Base-by-base conservation (phyloP, 75 land plant genomes). In the Selaginella moellendorffii region DNA sequence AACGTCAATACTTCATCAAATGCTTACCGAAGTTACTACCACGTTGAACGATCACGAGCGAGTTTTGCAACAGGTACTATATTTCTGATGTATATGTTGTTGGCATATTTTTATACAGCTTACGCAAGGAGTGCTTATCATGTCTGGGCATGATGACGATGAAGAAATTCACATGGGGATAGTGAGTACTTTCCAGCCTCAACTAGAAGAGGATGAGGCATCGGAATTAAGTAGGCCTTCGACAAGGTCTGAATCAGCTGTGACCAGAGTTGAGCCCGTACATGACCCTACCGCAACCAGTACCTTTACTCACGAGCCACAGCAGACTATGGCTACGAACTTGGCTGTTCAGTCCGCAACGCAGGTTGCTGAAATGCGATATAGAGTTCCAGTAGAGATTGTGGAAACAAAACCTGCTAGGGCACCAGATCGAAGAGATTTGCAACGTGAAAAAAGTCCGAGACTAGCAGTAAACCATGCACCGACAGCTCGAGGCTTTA, bases 1-100 rank as follows among this genome's bases (percentile, higher is more conserved):
- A 5, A 5, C 46, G 46, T 36, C n/a, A n/a, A n/a, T 36, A 14
- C 46, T 36, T 36, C 5, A 36, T 36, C 46, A 36, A 36, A 5
- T 36, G 46, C 14, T 5, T 5, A 14, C 46, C 14, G 46, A 36
- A 36, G 46, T 36, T 36, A 36, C 46, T 5, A 14, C 46, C 5
- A 36, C 46, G 5, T 36, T 36, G 14, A 36, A 36, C 14, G 46
- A 36, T 14, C 46, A 36, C 14, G 46, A 36, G 46, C 5, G 46
- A 36, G 46, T 36, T 36, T 36, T 36, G 46, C 46, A 36, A 36
- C 46, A 36, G 46, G 46, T 36, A 36, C 46, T n/a, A n/a, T n/a
- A n/a, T n/a, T n/a, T n/a, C n/a, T n/a, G n/a, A n/a, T n/a, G n/a
- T n/a, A n/a, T n/a, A n/a, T n/a, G n/a, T n/a, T 36, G 5, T 36